phyloP scores from a whole-genome alignment of 2,329 filamentous ascomycete genomes.

The Aspergillus texensis region DNA sequence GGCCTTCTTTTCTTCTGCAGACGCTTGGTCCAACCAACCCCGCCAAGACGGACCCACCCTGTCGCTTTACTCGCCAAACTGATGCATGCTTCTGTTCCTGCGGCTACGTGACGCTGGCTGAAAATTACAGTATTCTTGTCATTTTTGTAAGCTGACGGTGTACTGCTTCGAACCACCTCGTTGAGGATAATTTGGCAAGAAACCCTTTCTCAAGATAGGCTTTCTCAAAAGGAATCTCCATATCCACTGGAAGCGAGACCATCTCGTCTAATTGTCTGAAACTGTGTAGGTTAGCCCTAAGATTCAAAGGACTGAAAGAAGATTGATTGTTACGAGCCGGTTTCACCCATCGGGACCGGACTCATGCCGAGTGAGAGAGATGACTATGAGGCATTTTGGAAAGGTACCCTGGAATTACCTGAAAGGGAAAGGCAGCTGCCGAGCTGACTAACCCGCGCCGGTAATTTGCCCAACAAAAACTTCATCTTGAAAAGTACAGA shows the following conservation, averaged over 20 bases:
- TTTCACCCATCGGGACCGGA: slow-evolving; percentile 12
- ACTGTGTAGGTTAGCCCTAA: neutral
- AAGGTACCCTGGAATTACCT: neutral
- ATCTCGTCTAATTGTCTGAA: neutral
- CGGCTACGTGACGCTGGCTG: slow-evolving; percentile 24
- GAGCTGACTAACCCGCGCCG: slow-evolving; percentile 1
- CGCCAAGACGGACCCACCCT: slow-evolving; percentile 22
- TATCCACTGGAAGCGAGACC: neutral
- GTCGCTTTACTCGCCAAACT: slow-evolving; percentile 20
- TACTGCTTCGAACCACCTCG: neutral
- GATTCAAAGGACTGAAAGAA: neutral
- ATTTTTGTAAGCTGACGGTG: neutral
- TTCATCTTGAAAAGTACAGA: neutral
- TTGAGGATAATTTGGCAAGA: neutral
- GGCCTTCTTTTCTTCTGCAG: slow-evolving; percentile 26
- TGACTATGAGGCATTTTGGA: slow-evolving; percentile 26
- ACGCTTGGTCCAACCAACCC: slow-evolving; percentile 28
- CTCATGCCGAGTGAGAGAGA: neutral
- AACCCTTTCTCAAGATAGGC: no score
- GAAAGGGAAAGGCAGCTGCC: slow-evolving; percentile 1
- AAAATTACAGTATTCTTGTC: neutral
- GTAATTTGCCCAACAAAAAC: slow-evolving; percentile 1
- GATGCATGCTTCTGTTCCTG: slow-evolving; percentile 29
- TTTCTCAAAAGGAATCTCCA: no score
- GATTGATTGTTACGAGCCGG: slow-evolving; percentile 2